Evolutionary conservation across 768 basidiomycete species (phyloP).

Genomic region (Psilocybe cubensis): DNA sequence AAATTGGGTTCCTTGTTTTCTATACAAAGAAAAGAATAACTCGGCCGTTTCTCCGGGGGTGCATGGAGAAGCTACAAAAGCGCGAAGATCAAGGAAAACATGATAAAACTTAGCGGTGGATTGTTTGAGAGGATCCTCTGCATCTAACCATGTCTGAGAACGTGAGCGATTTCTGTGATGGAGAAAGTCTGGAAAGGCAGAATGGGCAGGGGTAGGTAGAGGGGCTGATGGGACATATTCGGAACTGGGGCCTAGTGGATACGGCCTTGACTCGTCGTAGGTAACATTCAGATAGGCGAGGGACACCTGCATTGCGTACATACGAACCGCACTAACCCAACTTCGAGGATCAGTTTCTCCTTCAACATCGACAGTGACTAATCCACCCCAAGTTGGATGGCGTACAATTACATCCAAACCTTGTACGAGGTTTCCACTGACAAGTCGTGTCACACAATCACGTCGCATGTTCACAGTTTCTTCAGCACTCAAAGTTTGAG

Average conservation of each 20-base stretch:
- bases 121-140: conserved; percentile 36
- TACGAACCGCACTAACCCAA: conserved; percentile 88
- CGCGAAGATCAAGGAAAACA: conserved; percentile 86
- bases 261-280: conserved; percentile 44
- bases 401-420: conserved; percentile 95
- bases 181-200: conserved; percentile 68
- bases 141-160: conserved; percentile 36
- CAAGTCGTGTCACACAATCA: conserved; percentile 87
- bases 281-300: conserved; percentile 76
- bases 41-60: conserved; percentile 91
- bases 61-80: conserved; percentile 91
- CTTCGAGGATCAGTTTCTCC: conserved; percentile 79
- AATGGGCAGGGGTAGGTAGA: conserved; percentile 65
- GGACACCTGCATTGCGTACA: conserved; percentile 89
- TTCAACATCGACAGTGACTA: conserved; percentile 90
- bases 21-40: conserved; percentile 92
- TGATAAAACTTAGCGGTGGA: conserved; percentile 80
- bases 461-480: conserved; percentile 82
- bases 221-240: conserved; percentile 51
- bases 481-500: conserved; percentile 84
- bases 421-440: conserved; percentile 89
- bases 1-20: conserved; percentile 80
- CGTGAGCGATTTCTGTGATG: conserved; percentile 42
- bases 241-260: conserved; percentile 43
- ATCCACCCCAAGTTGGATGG: conserved; percentile 87